Evolutionary conservation across 2,329 filamentous ascomycete genomes (phyloP), one percentile per base, ranked within the genome.

Genomic region (Penicillium sp.): DNA sequence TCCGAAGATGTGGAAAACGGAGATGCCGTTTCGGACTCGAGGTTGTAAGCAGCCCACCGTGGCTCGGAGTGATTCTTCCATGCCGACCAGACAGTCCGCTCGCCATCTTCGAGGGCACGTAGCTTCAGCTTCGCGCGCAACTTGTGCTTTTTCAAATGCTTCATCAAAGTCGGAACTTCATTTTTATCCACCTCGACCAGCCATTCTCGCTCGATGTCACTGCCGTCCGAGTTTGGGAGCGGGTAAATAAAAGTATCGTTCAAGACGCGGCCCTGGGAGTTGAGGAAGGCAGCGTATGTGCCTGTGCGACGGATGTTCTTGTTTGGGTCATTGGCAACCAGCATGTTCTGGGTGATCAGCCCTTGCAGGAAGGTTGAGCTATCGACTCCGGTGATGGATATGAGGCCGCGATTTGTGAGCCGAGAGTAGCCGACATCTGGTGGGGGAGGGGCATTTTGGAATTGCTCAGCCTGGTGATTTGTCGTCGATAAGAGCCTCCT

Each of bases 241-340:
- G 88, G 89, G 81, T 97, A 97, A 53, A 99, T 83, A 77, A 98
- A 96, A 56, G 93, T 90, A 79, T 99, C 95, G 80, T 94, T 87
- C 47, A 97, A 81, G 10, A 99, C 85, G 60, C 93, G 87, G 45
- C 95, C 95, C 63, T 88, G 87, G 8, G 94, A 92, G 68, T 91
- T 96, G 45, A 99, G 83, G 72, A 99, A 97, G 0, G 89, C 92
- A 7, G 90, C 85, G 78, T 96, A 98, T 75, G 90, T 88, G 4
- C 88, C 89, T 0, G 80, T 78, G 3, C 64, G 72, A 58, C 69
- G 71, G 57, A 72, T 66, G 44, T 65, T 72, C 63, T 63, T 78
- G 73, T 62, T 80, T 66, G 76, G 73, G 8, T 80, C 75, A 51
- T 76, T 77, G 15, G 71, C 71, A 0, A 84, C 78, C 56, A 86